These are phyloP conservation scores for Curvularia hawaiiensis DNA, from an alignment of 2,329 filamentous ascomycete genomes.

Conservation along the genomic window DNA sequence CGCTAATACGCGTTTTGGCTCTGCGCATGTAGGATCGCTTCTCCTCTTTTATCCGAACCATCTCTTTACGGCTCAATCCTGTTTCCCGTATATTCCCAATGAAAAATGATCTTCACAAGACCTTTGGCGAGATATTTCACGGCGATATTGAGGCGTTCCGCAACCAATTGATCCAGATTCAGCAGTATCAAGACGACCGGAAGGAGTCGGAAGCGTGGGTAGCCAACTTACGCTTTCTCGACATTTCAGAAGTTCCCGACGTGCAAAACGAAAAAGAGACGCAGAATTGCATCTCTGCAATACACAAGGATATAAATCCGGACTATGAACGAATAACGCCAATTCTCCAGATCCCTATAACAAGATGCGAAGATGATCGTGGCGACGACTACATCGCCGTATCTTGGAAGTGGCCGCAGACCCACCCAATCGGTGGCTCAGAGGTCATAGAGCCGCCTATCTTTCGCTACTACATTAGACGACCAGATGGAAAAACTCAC, in stretches of 20 bases:
- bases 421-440: neutral
- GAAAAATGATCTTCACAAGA: slow-evolving; percentile 23
- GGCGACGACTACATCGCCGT: slow-evolving; percentile 22
- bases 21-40: neutral
- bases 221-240: slow-evolving; percentile 17
- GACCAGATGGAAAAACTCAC: slow-evolving; percentile 6
- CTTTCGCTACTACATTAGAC: slow-evolving; percentile 17
- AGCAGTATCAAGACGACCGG: slow-evolving; percentile 13
- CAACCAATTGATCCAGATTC: slow-evolving; percentile 23
- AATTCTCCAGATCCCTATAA: neutral
- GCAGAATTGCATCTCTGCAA: too few relatives aligned
- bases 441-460: neutral
- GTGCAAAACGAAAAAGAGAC: neutral
- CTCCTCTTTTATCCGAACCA: neutral
- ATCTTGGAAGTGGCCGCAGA: slow-evolving; percentile 21
- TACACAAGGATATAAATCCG: neutral
- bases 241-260: slow-evolving; percentile 21
- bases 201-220: slow-evolving; percentile 18
- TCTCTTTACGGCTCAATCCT: neutral
- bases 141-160: slow-evolving; percentile 14
- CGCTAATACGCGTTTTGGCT: neutral
- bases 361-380: slow-evolving; percentile 5
- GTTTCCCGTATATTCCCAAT: slow-evolving; percentile 2
- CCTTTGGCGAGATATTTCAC: slow-evolving; percentile 26
- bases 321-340: neutral